Evolutionary conservation across 768 basidiomycete genomes (phyloP).

Genomic region (Suillus discolor): DNA sequence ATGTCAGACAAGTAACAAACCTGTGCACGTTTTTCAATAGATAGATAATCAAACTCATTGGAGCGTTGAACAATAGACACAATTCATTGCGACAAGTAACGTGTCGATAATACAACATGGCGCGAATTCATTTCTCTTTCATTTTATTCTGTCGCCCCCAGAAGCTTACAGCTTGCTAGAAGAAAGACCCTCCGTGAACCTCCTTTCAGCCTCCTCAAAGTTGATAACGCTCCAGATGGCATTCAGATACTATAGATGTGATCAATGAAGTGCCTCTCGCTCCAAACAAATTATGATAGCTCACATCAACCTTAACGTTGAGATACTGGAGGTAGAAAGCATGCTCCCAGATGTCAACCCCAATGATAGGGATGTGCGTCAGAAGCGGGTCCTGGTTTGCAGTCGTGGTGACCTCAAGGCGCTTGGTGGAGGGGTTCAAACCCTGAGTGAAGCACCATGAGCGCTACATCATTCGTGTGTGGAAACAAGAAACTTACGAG

Average conservation of each 20-base stretch:
- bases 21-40: not conserved
- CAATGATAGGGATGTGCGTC: slow-evolving; percentile 77
- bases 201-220: slow-evolving; percentile 75
- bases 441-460: slow-evolving; percentile 48
- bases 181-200: slow-evolving; percentile 49
- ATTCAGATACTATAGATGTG: slow-evolving; percentile 57
- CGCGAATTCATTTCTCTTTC: slow-evolving; percentile 2
- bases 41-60: not conserved
- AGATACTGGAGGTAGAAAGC: slow-evolving; percentile 96
- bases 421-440: slow-evolving; percentile 61
- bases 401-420: slow-evolving; percentile 88
- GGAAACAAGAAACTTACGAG: slow-evolving; percentile 56
- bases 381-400: slow-evolving; percentile 95
- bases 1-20: not conserved
- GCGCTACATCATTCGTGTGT: not conserved
- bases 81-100: not conserved
- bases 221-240: slow-evolving; percentile 77
- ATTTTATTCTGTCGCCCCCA: not conserved
- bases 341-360: slow-evolving; percentile 96
- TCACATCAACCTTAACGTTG: slow-evolving; percentile 90
- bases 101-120: not conserved
- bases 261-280: slow-evolving; percentile 6
- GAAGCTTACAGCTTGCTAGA: slow-evolving; percentile 39
- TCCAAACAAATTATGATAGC: slow-evolving; percentile 33
- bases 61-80: slow-evolving; percentile 2